Base-by-base conservation (phyloP, 805 yeast genomes). In the Saccharomycopsis sp. region DNA sequence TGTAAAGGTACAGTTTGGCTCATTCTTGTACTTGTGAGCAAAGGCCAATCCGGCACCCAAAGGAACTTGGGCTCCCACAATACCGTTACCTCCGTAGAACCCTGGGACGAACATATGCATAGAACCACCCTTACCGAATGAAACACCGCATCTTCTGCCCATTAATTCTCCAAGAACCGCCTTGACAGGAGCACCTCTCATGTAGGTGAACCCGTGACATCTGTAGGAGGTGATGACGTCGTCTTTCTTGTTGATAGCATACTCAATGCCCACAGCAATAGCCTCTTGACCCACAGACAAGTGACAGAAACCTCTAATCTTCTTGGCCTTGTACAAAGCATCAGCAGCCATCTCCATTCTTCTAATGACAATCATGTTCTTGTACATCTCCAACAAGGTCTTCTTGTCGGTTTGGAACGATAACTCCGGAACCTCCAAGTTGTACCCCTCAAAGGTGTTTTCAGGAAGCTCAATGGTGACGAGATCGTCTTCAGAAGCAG, bases 301-400 rank as follows among this genome's bases (percentile, higher is more conserved):
- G 76, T 94, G 99, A 78, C 99, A 94, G 86, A 94, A 94, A 68
- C 99, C 99, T 80, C 98, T 85, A 70, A 94, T 92, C 78, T 93
- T 91, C 81, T 94, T 94, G 69, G 98, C 97, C 80, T 94, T 94
- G 81, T 94, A 94, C 64, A 94, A 79, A 35, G 97, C 98, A 73
- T 94, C 99, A 62, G 98, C 85, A 49, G 97, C 96, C 97, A 94
- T 93, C 79, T 94, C 99, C 94, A 94, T 85, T 77, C 99, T 88
- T 82, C 96, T 86, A 72, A 93, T 85, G 65, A 86, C 76, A 66
- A 87, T 84, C 98, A 94, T 92, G 72, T 93, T 96, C 78, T 90
- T 88, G 84, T 92, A 94, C 97, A 94, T 90, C 71, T 91, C 84
- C 69, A 94, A 78, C 67, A 94, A 75, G 58, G 85, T 81, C 55